Evolutionary conservation across 2,329 filamentous ascomycete species (phyloP).

Genomic region (Drechslerella stenobrocha): DNA sequence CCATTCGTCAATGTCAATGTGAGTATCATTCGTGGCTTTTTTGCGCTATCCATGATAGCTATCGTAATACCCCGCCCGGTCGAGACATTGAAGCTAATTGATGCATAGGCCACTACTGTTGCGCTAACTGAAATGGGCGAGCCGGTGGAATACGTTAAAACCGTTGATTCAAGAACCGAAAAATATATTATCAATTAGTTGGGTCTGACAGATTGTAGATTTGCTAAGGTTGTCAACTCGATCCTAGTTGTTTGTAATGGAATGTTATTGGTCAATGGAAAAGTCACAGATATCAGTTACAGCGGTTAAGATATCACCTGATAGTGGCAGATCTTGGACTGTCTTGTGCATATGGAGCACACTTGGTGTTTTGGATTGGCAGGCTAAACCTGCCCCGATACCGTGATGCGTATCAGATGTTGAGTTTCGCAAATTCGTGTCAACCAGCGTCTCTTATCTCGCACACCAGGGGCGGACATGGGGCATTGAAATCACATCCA

Average conservation of each 20-base stretch:
- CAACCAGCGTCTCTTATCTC: no score
- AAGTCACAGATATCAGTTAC: conserved; percentile 7
- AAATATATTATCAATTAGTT: conserved; percentile 74
- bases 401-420: no score
- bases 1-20: conserved; percentile 95
- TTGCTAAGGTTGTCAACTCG: conserved; percentile 11
- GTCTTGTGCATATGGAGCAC: no score
- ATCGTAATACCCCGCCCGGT: conserved; percentile 42
- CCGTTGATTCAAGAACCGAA: conserved; percentile 75
- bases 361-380: no score
- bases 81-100: conserved; percentile 13
- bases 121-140: conserved; percentile 74
- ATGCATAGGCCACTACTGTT: conserved; percentile 66
- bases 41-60: background rate
- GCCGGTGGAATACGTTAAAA: conserved; percentile 79
- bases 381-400: no score
- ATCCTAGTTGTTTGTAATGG: conserved; percentile 2
- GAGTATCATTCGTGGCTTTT: conserved; percentile 57
- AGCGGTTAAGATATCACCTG: no score
- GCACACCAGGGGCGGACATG: no score
- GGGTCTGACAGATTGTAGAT: background rate
- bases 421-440: no score
- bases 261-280: conserved; percentile 38
- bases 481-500: no score
- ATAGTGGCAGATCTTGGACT: conserved; percentile 1